Evolutionary conservation across 2,329 filamentous ascomycete species (phyloP).

Genomic region (Penicillium sp.): DNA sequence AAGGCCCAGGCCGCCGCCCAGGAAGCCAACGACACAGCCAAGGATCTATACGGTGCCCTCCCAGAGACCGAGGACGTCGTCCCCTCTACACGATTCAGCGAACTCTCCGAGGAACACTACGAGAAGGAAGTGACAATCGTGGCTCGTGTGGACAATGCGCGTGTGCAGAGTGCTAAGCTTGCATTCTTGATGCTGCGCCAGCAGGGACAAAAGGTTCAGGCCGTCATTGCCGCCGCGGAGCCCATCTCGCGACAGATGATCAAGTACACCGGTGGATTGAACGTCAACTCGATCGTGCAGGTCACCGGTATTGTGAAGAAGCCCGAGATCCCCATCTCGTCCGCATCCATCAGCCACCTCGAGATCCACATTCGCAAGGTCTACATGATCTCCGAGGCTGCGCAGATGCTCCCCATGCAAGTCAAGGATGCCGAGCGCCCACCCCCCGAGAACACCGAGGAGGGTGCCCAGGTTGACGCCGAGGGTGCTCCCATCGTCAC

Average conservation of each 20-base stretch:
- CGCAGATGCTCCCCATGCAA: slow-evolving; percentile 61
- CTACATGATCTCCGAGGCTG: slow-evolving; percentile 69
- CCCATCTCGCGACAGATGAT: slow-evolving; percentile 83
- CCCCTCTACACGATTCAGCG: slow-evolving; percentile 59
- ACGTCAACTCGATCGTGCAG: slow-evolving; percentile 76
- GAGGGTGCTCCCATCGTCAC: slow-evolving; percentile 67
- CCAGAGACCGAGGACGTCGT: slow-evolving; percentile 59
- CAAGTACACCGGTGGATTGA: slow-evolving; percentile 77
- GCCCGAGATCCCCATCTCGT: slow-evolving; percentile 84
- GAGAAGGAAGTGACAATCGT: slow-evolving; percentile 73
- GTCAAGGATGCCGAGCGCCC: slow-evolving; percentile 54
- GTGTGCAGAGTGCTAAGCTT: slow-evolving; percentile 87
- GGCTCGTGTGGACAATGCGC: slow-evolving; percentile 81
- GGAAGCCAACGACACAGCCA: slow-evolving; percentile 59
- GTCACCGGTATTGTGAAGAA: slow-evolving; percentile 80
- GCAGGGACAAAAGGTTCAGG: slow-evolving; percentile 78
- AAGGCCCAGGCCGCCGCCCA: slow-evolving; percentile 66
- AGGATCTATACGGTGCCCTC: slow-evolving; percentile 77
- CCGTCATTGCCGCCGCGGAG: slow-evolving; percentile 65
- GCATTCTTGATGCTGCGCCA: slow-evolving; percentile 83
- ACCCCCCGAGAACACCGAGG: slow-evolving; percentile 46
- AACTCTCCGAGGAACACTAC: slow-evolving; percentile 59
- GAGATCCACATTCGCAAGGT: slow-evolving; percentile 89
- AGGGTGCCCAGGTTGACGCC: slow-evolving; percentile 51
- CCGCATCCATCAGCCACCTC: slow-evolving; percentile 72